These are phyloP conservation scores for Saturnispora besseyi DNA, from an alignment of 805 yeast species.

Conservation along the genomic window DNA sequence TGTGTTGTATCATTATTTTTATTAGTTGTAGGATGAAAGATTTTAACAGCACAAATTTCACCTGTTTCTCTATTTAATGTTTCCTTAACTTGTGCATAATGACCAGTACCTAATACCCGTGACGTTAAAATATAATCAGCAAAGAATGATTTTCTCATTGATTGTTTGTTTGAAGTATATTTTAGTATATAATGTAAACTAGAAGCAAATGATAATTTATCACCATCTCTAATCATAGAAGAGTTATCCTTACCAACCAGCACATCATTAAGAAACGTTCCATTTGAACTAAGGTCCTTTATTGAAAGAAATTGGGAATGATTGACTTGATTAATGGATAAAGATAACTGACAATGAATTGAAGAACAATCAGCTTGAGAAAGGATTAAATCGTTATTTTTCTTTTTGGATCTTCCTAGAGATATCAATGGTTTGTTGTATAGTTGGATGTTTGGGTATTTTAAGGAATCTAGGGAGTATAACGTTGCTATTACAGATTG, in stretches of 20 bases:
- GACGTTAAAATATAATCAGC: slow-evolving; percentile 48
- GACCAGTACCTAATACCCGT: slow-evolving; percentile 62
- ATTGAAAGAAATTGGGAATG: slow-evolving; percentile 35
- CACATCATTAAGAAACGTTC: slow-evolving; percentile 56
- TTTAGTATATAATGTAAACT: slow-evolving; percentile 25
- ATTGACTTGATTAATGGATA: slow-evolving; percentile 31
- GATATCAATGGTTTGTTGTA: background rate
- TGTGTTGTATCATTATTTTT: slow-evolving; percentile 22
- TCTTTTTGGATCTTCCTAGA: slow-evolving; percentile 25
- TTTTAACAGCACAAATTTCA: slow-evolving; percentile 60
- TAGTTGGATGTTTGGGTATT: slow-evolving; percentile 3
- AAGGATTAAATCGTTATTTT: slow-evolving; percentile 44
- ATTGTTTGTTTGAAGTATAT: slow-evolving; percentile 13
- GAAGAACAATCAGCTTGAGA: slow-evolving; percentile 48
- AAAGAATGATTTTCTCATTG: slow-evolving; percentile 34
- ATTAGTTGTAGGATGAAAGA: slow-evolving; percentile 40
- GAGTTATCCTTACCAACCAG: slow-evolving; percentile 40
- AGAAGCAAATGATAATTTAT: slow-evolving; percentile 45
- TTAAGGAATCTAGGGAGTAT: slow-evolving; percentile 8
- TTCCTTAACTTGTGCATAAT: slow-evolving; percentile 73
- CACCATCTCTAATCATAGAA: slow-evolving; percentile 51
- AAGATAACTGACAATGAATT: slow-evolving; percentile 46
- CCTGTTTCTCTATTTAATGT: slow-evolving; percentile 53
- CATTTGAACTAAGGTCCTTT: slow-evolving; percentile 55
- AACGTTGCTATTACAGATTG: slow-evolving; percentile 6